Conservation (phyloP, 495 filamentous ascomycete species). For the Penicillium paradoxum region DNA sequence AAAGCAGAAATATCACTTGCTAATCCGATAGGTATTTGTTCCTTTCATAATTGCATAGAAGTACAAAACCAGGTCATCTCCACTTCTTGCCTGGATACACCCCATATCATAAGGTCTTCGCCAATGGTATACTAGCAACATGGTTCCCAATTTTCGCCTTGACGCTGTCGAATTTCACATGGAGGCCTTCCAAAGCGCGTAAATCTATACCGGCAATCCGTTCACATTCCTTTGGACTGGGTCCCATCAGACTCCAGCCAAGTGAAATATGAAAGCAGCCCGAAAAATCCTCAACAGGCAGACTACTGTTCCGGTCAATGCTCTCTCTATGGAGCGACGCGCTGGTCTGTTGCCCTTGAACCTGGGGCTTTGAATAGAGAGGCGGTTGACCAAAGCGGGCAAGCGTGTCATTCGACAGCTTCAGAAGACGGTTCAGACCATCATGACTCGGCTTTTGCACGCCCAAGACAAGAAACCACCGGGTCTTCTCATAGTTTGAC, state of each 20-base stretch:
- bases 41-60: not conserved
- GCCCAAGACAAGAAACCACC: constrained; percentile 83
- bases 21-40: not conserved
- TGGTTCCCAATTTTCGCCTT: constrained; percentile 79
- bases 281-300: constrained; percentile 31
- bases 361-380: constrained; percentile 51
- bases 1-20: not conserved
- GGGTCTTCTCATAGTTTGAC: constrained; percentile 64
- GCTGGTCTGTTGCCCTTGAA: not conserved
- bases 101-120: not conserved
- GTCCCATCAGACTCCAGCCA: constrained; percentile 60
- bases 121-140: constrained; percentile 52
- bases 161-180: constrained; percentile 34
- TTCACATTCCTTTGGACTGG: constrained; percentile 17
- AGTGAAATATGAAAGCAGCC: constrained; percentile 74
- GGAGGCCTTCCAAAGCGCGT: constrained; percentile 13
- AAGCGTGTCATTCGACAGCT: constrained; percentile 58
- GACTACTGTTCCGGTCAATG: not conserved
- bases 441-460: constrained; percentile 45
- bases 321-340: not conserved
- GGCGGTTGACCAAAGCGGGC: constrained; percentile 59
- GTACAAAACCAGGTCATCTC: too few relatives aligned
- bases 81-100: too few relatives aligned
- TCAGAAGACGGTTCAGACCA: constrained; percentile 59
- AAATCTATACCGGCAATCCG: constrained; percentile 34